These are phyloP conservation scores for Cicer arietinum DNA, from an alignment of 306 rosid genomes.

Conservation along the genomic window DNA sequence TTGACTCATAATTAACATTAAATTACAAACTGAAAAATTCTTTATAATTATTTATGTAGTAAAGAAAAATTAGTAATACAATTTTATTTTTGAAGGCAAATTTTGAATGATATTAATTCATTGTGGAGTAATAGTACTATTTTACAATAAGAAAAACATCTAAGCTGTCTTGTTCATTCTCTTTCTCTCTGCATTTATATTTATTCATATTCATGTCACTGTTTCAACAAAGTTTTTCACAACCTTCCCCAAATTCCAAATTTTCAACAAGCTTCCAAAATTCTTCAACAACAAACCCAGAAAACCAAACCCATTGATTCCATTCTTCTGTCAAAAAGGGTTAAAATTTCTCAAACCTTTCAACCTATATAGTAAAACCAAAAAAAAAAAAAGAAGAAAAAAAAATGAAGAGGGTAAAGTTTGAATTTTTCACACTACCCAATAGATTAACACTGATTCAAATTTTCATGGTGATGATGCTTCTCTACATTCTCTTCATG, in stretches of 20 bases:
- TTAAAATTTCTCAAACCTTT: slow-evolving; percentile 18
- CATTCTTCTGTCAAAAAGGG: not conserved
- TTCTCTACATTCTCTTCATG: slow-evolving; percentile 70
- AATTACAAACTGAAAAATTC: too few relatives aligned
- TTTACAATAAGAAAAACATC: not conserved
- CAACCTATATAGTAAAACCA: not conserved
- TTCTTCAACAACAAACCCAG: slow-evolving; percentile 31
- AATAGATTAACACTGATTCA: slow-evolving; percentile 74
- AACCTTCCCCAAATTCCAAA: not conserved
- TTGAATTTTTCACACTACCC: slow-evolving; percentile 53
- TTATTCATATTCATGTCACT: slow-evolving; percentile 35
- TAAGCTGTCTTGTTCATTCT: not conserved
- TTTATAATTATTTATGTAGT: too few relatives aligned
- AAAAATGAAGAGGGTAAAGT: slow-evolving; percentile 76
- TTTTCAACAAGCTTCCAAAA: slow-evolving; percentile 37
- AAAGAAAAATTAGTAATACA: too few relatives aligned
- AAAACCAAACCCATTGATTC: slow-evolving; percentile 15
- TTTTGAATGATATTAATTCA: too few relatives aligned
- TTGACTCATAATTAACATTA: too few relatives aligned
- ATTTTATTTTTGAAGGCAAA: too few relatives aligned
- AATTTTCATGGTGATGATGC: slow-evolving; percentile 60
- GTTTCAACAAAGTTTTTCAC: not conserved
- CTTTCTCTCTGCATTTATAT: slow-evolving; percentile 9
- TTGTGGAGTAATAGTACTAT: too few relatives aligned
- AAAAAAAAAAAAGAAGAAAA: not conserved